A percentile compares a stretch with the other conserved stretches of the same genome.
These are phyloP conservation scores for Mucor velutinosus DNA, from an alignment of 371 early-diverging fungal genomes.

Conservation along the genomic window DNA sequence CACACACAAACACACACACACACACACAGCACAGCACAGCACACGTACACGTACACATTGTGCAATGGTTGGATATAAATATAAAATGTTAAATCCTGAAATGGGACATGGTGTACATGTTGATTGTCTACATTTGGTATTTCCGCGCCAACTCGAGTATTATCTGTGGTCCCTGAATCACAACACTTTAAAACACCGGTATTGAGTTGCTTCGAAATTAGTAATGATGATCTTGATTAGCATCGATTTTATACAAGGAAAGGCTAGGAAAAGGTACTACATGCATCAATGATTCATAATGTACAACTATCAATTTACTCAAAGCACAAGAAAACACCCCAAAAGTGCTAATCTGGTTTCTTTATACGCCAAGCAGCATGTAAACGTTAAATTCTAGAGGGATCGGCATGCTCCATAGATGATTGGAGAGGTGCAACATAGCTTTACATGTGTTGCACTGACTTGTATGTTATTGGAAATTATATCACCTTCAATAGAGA, in stretches of 20 bases:
- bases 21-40: too few species aligned
- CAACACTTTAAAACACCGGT: neutral
- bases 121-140: neutral
- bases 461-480: neutral
- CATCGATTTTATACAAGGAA: too few species aligned
- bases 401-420: neutral
- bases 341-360: neutral
- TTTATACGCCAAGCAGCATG: neutral
- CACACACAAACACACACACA: neutral
- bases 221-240: neutral
- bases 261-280: too few species aligned
- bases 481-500: neutral
- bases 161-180: conserved; percentile 4
- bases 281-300: too few species aligned
- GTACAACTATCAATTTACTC: too few species aligned
- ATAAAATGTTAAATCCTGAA: neutral
- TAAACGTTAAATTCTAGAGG: neutral
- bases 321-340: too few species aligned
- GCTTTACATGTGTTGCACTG: conserved; percentile 9
- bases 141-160: neutral
- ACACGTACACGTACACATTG: neutral
- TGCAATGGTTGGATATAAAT: conserved; percentile 19
- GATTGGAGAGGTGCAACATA: conserved; percentile 3
- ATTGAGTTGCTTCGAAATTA: neutral
- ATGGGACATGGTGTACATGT: conserved; percentile 6